A percentile compares a stretch with the other conserved stretches of the same genome.
phyloP scores from a whole-genome alignment of 2,329 filamentous ascomycete genomes.

The Penicillium fuscoglaucum region DNA sequence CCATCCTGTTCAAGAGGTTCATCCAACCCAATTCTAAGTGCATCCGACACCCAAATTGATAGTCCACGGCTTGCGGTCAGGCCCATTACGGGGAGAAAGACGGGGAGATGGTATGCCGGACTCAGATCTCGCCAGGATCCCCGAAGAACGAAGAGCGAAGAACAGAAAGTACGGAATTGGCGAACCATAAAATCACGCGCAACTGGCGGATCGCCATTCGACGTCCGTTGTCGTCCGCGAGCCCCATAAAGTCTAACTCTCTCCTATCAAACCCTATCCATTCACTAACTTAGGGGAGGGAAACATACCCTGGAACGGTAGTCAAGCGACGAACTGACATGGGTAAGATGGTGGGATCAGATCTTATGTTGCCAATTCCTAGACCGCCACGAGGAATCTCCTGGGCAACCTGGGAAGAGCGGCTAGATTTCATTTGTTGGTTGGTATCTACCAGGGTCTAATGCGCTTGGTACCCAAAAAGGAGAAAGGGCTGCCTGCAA shows the following conservation, averaged over 20 bases:
- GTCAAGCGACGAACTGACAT: not conserved
- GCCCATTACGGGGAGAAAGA: not conserved
- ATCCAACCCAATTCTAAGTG: not conserved
- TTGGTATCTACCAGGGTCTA: not conserved
- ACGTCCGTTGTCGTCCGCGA: not conserved
- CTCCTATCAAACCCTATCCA: not conserved
- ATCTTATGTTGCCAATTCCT: not conserved
- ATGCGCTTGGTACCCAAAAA: not conserved
- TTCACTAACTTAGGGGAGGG: not conserved
- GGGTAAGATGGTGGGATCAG: not conserved
- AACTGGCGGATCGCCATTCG: not conserved
- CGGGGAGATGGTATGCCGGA: not conserved
- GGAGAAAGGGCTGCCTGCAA: not conserved
- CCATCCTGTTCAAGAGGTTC: not conserved
- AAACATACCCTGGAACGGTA: not conserved
- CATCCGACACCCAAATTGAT: not conserved
- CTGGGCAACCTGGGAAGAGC: not conserved
- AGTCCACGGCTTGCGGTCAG: not conserved
- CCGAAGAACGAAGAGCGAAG: no score
- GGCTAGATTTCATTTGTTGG: not conserved
- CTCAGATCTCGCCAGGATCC: no score
- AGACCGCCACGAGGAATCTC: constrained; percentile 4
- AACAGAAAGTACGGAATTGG: not conserved
- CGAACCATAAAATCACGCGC: not conserved
- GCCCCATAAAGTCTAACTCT: not conserved